Conservation (phyloP, 495 filamentous ascomycete genomes). For the Penicillium flavigenum region DNA sequence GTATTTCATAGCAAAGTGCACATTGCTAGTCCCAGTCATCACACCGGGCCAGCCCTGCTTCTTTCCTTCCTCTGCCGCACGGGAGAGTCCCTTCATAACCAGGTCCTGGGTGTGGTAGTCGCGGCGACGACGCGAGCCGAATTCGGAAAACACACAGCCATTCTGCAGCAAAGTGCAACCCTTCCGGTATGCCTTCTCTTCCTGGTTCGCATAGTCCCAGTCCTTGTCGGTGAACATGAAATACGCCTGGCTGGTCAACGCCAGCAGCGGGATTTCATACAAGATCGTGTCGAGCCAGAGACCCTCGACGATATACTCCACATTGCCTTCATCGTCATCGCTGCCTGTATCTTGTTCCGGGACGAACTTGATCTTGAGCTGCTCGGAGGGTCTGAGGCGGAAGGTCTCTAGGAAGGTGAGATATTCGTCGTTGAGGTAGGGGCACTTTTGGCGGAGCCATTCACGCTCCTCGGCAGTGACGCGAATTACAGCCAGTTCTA, state of each 20-base stretch:
- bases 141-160: conserved; percentile 90
- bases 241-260: conserved; percentile 90
- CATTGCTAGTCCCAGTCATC: conserved; percentile 89
- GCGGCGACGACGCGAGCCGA: conserved; percentile 81
- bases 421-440: conserved; percentile 76
- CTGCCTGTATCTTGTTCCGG: conserved; percentile 63
- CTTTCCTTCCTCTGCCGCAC: conserved; percentile 66
- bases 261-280: conserved; percentile 93
- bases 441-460: conserved; percentile 76
- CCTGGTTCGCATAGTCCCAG: conserved; percentile 82
- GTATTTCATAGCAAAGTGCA: conserved; percentile 94
- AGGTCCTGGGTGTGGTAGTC: conserved; percentile 95
- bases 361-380: conserved; percentile 69
- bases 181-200: conserved; percentile 78
- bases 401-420: conserved; percentile 78
- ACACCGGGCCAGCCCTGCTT: conserved; percentile 63
- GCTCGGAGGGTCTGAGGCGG: conserved; percentile 72
- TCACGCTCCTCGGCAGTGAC: conserved; percentile 73
- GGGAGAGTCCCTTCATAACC: conserved; percentile 77
- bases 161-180: conserved; percentile 70
- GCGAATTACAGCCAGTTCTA: conserved; percentile 75
- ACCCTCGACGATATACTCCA: conserved; percentile 72
- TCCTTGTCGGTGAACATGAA: conserved; percentile 92
- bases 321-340: conserved; percentile 68
- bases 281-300: conserved; percentile 94